These are phyloP conservation scores for Podaxis carcinomalis DNA, from an alignment of 768 basidiomycete species.

Conservation along the genomic window DNA sequence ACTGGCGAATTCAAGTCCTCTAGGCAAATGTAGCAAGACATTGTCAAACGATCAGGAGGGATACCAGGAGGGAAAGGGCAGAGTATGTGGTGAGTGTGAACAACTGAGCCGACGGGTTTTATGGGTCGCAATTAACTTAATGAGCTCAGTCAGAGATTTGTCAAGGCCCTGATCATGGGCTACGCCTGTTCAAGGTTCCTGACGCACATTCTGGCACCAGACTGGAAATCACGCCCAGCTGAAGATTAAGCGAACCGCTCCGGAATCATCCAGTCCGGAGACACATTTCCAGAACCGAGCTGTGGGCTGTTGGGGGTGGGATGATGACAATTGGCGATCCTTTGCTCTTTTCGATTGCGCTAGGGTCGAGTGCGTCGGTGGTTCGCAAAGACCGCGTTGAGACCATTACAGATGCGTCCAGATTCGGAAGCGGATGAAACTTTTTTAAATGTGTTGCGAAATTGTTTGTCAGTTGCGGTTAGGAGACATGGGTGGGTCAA, in stretches of 20 bases:
- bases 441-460: not conserved
- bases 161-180: not conserved
- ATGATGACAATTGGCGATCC: not conserved
- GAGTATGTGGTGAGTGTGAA: not conserved
- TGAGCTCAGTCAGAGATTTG: slow-evolving; percentile 4
- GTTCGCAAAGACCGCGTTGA: slow-evolving; percentile 25
- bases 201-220: not conserved
- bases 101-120: not conserved
- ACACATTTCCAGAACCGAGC: not conserved
- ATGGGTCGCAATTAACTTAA: not conserved
- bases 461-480: not conserved
- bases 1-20: slow-evolving; percentile 52
- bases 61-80: not conserved
- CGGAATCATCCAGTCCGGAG: not conserved
- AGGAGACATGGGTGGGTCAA: not conserved
- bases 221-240: not conserved
- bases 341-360: not conserved
- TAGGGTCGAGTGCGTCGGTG: slow-evolving; percentile 27
- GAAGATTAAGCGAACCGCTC: not conserved
- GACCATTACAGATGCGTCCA: slow-evolving; percentile 19
- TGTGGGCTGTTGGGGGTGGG: not conserved
- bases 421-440: slow-evolving; percentile 18
- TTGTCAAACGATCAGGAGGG: slow-evolving; percentile 26
- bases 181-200: not conserved
- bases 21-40: slow-evolving; percentile 58